Percentiles rank a stretch among this genome's conserved stretches.
phyloP scores from a whole-genome alignment of 257 asterid genomes.

The Paulownia fortunei region DNA sequence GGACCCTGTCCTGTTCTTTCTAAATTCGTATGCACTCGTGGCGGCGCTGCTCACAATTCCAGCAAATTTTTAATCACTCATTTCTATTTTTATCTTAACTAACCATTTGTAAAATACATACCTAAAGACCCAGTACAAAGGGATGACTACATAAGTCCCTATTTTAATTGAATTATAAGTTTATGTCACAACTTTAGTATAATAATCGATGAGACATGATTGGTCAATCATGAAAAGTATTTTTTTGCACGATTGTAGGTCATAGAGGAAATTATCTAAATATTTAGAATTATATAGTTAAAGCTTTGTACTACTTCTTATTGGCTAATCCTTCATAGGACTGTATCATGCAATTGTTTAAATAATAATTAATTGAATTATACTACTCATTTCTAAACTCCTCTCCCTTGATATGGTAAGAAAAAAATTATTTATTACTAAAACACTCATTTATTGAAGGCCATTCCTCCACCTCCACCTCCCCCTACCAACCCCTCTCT shows the following conservation, averaged over 20 bases:
- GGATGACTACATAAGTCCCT: constrained; percentile 5
- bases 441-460: too few species aligned
- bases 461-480: too few species aligned
- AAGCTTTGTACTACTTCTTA: not conserved
- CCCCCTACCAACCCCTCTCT: too few species aligned
- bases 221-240: not conserved
- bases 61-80: not conserved
- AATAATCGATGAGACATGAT: not conserved
- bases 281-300: not conserved
- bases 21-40: constrained; percentile 30
- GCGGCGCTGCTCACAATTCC: constrained; percentile 42
- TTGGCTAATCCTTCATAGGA: not conserved
- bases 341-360: not conserved
- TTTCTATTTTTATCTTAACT: constrained; percentile 6
- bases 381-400: too few species aligned
- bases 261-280: not conserved
- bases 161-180: not conserved
- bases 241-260: too few species aligned
- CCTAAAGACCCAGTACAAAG: not conserved
- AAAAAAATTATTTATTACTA: too few species aligned
- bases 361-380: too few species aligned
- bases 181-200: not conserved
- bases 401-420: too few species aligned
- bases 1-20: not conserved
- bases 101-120: not conserved